These are phyloP conservation scores for Tetrahymena malaccensis DNA, from an alignment of 73 alveolate species.

Conservation along the genomic window DNA sequence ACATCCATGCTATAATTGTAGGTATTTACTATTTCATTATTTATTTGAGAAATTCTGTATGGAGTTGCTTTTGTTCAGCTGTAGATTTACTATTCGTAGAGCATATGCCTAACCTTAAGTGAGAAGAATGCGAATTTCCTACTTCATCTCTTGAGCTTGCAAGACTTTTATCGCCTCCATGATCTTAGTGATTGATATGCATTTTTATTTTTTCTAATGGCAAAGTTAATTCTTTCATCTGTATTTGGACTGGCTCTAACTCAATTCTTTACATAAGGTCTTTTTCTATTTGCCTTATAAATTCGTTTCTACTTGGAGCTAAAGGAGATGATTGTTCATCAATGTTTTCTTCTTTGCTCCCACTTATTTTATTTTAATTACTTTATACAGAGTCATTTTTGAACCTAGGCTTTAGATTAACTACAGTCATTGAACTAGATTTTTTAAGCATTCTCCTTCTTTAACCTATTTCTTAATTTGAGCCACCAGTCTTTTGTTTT, in stretches of 20 bases:
- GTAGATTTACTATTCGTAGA: neutral
- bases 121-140: neutral
- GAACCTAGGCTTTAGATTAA: neutral
- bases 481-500: neutral
- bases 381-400: neutral
- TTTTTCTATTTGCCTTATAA: neutral
- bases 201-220: neutral
- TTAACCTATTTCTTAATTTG: neutral
- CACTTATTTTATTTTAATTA: neutral
- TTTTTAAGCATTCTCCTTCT: neutral
- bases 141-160: neutral
- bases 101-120: neutral
- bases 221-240: neutral
- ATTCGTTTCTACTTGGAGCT: neutral
- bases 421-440: neutral
- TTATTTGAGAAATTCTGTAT: neutral
- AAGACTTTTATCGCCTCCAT: neutral
- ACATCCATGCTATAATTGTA: neutral
- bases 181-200: neutral
- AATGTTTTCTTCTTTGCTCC: neutral
- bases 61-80: neutral
- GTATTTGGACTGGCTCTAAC: neutral
- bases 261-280: neutral
- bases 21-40: neutral
- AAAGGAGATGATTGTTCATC: neutral